Evolutionary conservation across 176 grass and related monocot species (phyloP), one percentile per base, ranked within the genome.

Genomic region (Miscanthus lutarioriparius): DNA sequence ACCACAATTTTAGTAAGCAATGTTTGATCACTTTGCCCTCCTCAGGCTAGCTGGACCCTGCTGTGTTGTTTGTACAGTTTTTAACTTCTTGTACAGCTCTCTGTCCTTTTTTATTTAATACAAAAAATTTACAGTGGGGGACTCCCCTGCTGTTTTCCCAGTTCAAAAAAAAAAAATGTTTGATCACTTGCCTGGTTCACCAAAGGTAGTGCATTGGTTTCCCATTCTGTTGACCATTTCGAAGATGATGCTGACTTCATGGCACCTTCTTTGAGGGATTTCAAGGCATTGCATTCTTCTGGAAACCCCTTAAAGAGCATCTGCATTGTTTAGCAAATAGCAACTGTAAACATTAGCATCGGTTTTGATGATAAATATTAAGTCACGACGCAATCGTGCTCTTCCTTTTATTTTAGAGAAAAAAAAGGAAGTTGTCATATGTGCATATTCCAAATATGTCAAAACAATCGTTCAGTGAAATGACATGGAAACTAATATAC

Each of bases 241-340:
- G 93, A 83, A 76, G 83, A 89, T 23, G 80, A 90, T 3, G 87
- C 83, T 70, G 80, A 93, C 74, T 70, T 67, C 87, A 94, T 83
- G 74, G 96, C 89, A 75, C 89, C 93, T 67, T 91, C 78, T 67
- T 69, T 95, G 25, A 95, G 86, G 45, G 87, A 89, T 83, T 90
- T 90, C 88, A 98, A 76, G 59, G 49, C 39, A 44, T 69, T 15
- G 16, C 96, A 98, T 78, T 90, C 86, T 78, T 95, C 86, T 1
- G 91, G 96, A 89, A 95, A 94, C 26, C 89, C 93, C 73, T 93
- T 95, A 73, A 98, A 98, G 72, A 96, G 91, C 89, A 95, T 95
- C 93, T 98, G 89, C 62, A 85, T 77, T 48, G 20, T 74, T 39
- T 82, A 61, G 56, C 1, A 54, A 54, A 20, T 22, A 54, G 16